Base-by-base conservation (phyloP, 31 red algal genomes). In the Asparagopsis taxiformis region DNA sequence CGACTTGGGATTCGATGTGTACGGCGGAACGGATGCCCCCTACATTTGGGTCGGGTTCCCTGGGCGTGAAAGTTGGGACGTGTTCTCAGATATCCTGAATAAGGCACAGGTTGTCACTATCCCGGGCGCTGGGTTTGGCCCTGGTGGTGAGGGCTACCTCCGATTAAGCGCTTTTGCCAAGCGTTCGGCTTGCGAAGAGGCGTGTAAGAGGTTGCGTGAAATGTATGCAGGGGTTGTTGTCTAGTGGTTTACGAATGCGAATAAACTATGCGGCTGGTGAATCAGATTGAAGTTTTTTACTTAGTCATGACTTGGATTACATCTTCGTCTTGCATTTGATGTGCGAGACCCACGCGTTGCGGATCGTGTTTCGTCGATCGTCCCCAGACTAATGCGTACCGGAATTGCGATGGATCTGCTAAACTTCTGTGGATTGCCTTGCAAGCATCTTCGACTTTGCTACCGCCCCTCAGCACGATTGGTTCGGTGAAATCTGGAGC, bases 121-220 rank as follows among this genome's bases (percentile, higher is more conserved):
- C 35, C 96, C 96, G n/a, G 96, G 96, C 32, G 75, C 91, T 36
- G 96, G 96, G 50, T 99, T 99, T 84, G 96, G 96, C 29, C 80
- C 96, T 3, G 91, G 74, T 0, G 96, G 96, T n/a, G 86, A 91
- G 72, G 91, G 83, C 4, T 99, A 82, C 70, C 46, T 99, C 25
- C 87, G 96, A 21, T 62, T 99, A 11, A 82, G 74, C 48, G 91
- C 91, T 15, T 99, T 99, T 65, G 91, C 89, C 24, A 70, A 85
- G 2, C 59, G 85, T 9, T 77, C 85, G 51, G 60, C 78, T 19
- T 90, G 85, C 48, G 68, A 62, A 36, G 84, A 93, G 68, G 95
- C 90, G 3, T 78, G 75, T 36, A 78, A 84, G 55, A 41, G 90
- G 52, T 39, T 93, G 16, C 46, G 37, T 13, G 70, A 63, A 48